phyloP scores from a whole-genome alignment of 768 basidiomycete genomes.

The Tulasnella sp. region DNA sequence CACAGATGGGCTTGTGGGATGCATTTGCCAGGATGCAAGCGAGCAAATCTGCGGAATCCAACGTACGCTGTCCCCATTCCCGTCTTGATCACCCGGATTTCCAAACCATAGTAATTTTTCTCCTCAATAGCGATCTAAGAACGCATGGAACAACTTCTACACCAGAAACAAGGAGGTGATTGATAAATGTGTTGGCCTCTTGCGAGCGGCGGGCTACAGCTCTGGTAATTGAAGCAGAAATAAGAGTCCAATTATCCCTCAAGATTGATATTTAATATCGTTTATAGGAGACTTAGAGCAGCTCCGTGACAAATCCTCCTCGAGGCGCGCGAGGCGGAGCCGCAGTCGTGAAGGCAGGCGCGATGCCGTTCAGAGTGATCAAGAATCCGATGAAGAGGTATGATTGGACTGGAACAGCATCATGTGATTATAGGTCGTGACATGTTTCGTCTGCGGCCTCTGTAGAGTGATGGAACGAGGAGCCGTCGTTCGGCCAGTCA shows the following conservation, averaged over 20 bases:
- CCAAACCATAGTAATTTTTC: neutral
- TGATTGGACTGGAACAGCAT: neutral
- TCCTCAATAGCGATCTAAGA: neutral
- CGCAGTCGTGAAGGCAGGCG: neutral
- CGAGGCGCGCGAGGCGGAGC: neutral
- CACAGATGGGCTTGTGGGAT: neutral
- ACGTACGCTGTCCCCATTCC: neutral
- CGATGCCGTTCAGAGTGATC: neutral
- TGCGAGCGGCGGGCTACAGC: neutral
- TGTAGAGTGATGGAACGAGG: neutral
- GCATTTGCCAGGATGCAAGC: neutral
- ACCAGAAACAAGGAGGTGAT: neutral
- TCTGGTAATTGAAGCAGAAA: neutral
- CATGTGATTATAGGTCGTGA: neutral
- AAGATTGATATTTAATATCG: no score
- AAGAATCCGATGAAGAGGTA: neutral
- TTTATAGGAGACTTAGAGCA: neutral
- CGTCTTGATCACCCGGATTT: neutral
- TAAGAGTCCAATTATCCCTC: neutral
- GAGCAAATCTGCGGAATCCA: neutral
- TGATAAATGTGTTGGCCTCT: neutral
- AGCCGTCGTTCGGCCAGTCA: neutral
- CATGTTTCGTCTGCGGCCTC: neutral
- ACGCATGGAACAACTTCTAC: neutral
- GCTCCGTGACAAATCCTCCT: neutral